A percentile compares a stretch with the other conserved stretches of the same genome.
phyloP scores from a whole-genome alignment of 768 basidiomycete species.

The Lactifluus rugatus region DNA sequence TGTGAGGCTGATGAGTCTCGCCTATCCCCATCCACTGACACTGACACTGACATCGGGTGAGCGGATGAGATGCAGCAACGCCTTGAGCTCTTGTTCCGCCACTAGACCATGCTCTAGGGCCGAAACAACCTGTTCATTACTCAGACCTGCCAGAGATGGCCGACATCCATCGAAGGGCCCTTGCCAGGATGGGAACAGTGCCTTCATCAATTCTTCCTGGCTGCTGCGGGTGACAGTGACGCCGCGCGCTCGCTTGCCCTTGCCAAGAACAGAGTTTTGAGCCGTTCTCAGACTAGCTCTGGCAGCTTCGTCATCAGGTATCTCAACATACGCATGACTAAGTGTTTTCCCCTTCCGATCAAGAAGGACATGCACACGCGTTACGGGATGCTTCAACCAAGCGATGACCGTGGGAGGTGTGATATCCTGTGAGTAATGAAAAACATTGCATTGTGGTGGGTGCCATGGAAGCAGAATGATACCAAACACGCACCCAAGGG shows the following conservation, averaged over 20 bases:
- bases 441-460: conserved; percentile 3
- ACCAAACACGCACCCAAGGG: conserved; percentile 55
- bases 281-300: conserved; percentile 53
- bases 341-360: conserved; percentile 77
- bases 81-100: conserved; percentile 55
- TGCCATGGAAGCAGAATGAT: neutral
- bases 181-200: conserved; percentile 74
- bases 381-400: conserved; percentile 65
- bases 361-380: conserved; percentile 67
- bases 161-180: conserved; percentile 61
- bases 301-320: conserved; percentile 49
- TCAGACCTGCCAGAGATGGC: conserved; percentile 58
- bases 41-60: conserved; percentile 57
- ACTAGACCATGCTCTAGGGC: conserved; percentile 57
- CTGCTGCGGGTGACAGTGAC: conserved; percentile 76
- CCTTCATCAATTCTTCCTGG: conserved; percentile 74
- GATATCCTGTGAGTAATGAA: conserved; percentile 49
- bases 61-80: conserved; percentile 58
- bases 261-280: conserved; percentile 60
- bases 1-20: conserved; percentile 23
- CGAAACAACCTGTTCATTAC: conserved; percentile 46
- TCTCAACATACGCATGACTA: conserved; percentile 77
- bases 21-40: neutral
- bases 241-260: conserved; percentile 68
- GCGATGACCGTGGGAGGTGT: conserved; percentile 60